Evolutionary conservation across 768 basidiomycete species (phyloP), one percentile per base, ranked within the genome.

Genomic region (Strobilomyces confusus): DNA sequence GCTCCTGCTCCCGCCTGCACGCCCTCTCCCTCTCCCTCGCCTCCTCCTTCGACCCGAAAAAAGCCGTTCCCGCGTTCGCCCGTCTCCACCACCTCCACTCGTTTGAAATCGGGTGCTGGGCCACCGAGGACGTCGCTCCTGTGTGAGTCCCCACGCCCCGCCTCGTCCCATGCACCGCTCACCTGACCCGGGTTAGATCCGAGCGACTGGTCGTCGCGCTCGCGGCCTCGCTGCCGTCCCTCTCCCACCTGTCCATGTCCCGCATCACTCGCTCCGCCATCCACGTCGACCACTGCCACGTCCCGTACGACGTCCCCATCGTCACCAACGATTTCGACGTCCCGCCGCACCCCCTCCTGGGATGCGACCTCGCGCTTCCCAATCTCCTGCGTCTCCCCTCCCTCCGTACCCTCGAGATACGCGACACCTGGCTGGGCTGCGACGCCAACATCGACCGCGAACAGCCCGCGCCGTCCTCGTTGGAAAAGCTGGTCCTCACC

Each of bases 171-270:
- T 17, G 6, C 44, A 2, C 19, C 46, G 33, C 51, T 55, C 20
- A 67, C 38, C 55, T 11, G 17, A 20, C 38, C 13, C 33, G 13
- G n/a, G 14, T 38, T 52, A 63, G 67, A 20, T 72, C 67, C 69
- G 87, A 89, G 63, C 76, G 87, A 23, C 74, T 87, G 1, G 83
- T 80, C 50, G 86, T 88, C 15, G 78, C 81, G 7, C 82, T 89
- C 56, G 86, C 86, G 0, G 79, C 81, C 2, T 79, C 80, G 1
- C 67, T 82, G 5, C 80, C 80, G 14, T 69, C 73, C 60, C 77
- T 89, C 43, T 65, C 77, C 43, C 74, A 80, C 44, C 75, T 89
- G 46, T 72, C 77, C 5, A 72, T 89, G 12, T 79, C 83, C 48
- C 80, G 80, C 60, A 78, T 89, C 60, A 79, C 82, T 15, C 83